Conservation (phyloP, 257 asterid species). For the Solanum pennellii region DNA sequence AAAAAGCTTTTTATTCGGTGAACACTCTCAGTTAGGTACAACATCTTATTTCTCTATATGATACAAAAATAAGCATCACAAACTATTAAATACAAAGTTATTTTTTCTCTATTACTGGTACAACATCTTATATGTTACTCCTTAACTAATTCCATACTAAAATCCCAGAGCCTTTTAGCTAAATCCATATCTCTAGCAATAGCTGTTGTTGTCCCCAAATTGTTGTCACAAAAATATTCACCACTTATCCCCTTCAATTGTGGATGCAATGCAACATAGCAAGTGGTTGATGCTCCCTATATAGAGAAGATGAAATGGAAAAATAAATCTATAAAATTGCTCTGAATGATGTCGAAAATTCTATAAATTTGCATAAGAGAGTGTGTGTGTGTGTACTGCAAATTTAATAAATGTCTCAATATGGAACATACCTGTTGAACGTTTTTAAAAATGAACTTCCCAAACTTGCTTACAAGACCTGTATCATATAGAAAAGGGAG, state of each 20-base stretch:
- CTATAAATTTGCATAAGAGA: neutral
- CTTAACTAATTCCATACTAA: conserved; percentile 35
- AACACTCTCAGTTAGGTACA: neutral
- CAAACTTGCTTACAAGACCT: conserved; percentile 35
- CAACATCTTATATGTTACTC: neutral
- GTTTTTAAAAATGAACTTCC: conserved; percentile 30
- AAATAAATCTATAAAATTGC: neutral
- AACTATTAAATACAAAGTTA: neutral
- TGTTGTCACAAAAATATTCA: conserved; percentile 48
- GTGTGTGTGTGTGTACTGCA: neutral
- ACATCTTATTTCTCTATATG: too few species aligned
- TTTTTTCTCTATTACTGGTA: neutral
- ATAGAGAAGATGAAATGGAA: neutral
- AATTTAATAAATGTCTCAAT: neutral
- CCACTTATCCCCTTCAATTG: conserved; percentile 57
- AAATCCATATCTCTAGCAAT: conserved; percentile 31
- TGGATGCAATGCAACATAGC: conserved; percentile 65
- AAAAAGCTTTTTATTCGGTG: neutral
- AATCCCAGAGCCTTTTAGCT: conserved; percentile 68
- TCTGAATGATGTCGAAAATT: neutral
- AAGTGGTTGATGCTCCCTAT: conserved; percentile 71
- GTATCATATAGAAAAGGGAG: neutral
- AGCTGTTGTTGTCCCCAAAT: conserved; percentile 27
- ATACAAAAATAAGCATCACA: neutral
- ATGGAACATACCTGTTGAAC: conserved; percentile 26